Evolutionary conservation across 257 asterid species (phyloP).

Genomic region (Fraxinus anomala): DNA sequence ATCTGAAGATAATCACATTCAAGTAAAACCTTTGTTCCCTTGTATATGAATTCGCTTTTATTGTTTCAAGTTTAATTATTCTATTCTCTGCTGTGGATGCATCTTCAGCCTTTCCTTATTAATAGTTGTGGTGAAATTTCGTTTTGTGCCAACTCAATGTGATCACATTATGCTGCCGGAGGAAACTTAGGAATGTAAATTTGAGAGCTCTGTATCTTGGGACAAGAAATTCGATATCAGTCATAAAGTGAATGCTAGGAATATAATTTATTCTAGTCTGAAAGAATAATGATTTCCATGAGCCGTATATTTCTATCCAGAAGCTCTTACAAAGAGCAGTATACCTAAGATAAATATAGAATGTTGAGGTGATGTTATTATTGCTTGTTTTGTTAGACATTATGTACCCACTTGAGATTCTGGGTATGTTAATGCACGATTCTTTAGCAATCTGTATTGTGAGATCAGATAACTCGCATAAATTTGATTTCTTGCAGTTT

Average conservation of each 20-base stretch:
- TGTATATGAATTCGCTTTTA: constrained; percentile 17
- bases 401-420: not conserved
- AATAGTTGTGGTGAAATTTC: constrained; percentile 32
- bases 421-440: constrained; percentile 17
- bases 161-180: constrained; percentile 35
- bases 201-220: constrained; percentile 27
- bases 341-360: constrained; percentile 14
- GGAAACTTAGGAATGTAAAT: constrained; percentile 33
- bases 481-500: constrained; percentile 12
- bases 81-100: constrained; percentile 10
- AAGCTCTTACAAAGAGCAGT: constrained; percentile 15
- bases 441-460: constrained; percentile 13
- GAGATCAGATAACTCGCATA: constrained; percentile 5
- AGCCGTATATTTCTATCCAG: constrained; percentile 18
- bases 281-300: not conserved
- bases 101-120: constrained; percentile 19
- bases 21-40: constrained; percentile 50
- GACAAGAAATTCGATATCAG: constrained; percentile 27
- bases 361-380: constrained; percentile 11
- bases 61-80: constrained; percentile 5
- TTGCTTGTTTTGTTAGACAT: constrained; percentile 9
- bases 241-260: constrained; percentile 34
- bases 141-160: constrained; percentile 31
- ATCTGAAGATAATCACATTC: constrained; percentile 50
- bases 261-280: constrained; percentile 21